Conservation (phyloP, 108 stramenopile species). For the Nitzschia palea region DNA sequence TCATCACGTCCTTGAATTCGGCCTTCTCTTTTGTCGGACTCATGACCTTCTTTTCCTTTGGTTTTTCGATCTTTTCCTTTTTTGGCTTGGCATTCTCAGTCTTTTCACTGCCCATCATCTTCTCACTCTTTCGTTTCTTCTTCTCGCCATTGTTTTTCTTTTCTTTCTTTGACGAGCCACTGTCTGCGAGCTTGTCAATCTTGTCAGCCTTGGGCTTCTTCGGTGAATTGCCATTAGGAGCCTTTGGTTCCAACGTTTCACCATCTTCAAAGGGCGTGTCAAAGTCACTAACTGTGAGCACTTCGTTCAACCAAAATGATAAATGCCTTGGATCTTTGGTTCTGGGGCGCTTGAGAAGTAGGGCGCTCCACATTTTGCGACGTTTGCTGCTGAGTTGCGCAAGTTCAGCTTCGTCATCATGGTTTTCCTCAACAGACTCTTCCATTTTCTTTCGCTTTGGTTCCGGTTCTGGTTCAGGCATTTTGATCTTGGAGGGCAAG, state of each 20-base stretch:
- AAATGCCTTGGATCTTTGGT: constrained; percentile 49
- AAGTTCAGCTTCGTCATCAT: neutral
- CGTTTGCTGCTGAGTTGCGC: constrained; percentile 23
- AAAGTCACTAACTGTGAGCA: constrained; percentile 53
- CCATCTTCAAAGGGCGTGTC: constrained; percentile 29
- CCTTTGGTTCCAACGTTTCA: neutral
- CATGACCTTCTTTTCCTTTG: constrained; percentile 15
- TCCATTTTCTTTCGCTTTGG: constrained; percentile 2
- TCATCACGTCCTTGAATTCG: neutral
- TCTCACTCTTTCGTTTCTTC: constrained; percentile 12
- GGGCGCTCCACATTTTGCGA: constrained; percentile 36
- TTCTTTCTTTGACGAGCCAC: constrained; percentile 26
- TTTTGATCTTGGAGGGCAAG: neutral
- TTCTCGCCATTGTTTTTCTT: constrained; percentile 24
- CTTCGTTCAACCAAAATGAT: constrained; percentile 54
- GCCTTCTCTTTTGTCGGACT: neutral
- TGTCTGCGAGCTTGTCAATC: neutral
- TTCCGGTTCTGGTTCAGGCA: neutral
- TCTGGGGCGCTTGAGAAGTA: constrained; percentile 46
- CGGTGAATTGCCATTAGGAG: neutral
- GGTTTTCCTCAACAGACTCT: neutral
- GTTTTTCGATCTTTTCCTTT: constrained; percentile 1
- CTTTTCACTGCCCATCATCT: constrained; percentile 2
- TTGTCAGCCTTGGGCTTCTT: constrained; percentile 20
- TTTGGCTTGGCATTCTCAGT: constrained; percentile 1